Percentiles rank a stretch among this genome's conserved stretches.
Evolutionary conservation across 129 eudicot species (phyloP).

Genomic region (Rutidosis leptorrhynchoides): DNA sequence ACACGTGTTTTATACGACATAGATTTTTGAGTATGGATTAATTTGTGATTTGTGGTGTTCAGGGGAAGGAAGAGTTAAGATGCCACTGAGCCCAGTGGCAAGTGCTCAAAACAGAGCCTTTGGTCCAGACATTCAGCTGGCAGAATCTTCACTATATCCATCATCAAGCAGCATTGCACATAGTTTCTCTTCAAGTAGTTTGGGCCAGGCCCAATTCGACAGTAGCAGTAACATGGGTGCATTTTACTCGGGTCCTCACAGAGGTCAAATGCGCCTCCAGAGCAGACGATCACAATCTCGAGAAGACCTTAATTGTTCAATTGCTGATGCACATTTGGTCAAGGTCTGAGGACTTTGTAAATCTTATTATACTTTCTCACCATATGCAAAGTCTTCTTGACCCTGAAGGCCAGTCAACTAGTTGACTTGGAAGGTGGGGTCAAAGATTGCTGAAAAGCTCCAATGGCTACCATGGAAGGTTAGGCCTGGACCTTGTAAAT

Average conservation of each 20-base stretch:
- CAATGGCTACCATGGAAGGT: conserved; percentile 11
- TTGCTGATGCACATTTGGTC: conserved; percentile 69
- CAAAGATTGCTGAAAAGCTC: conserved; percentile 15
- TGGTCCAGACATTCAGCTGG: conserved; percentile 62
- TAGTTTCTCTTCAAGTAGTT: conserved; percentile 82
- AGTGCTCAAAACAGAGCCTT: conserved; percentile 57
- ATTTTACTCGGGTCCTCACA: conserved; percentile 58
- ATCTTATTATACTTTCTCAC: neutral
- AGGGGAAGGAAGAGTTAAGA: conserved; percentile 91
- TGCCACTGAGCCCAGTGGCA: conserved; percentile 86
- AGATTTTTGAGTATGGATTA: neutral
- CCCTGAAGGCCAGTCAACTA: conserved; percentile 16
- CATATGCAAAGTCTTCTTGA: conserved; percentile 14
- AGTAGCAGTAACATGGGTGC: conserved; percentile 52
- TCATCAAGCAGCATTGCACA: conserved; percentile 67
- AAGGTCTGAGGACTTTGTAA: conserved; percentile 44
- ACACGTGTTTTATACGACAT: neutral
- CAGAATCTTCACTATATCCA: conserved; percentile 56
- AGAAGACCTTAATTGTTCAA: conserved; percentile 77
- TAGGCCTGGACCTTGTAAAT: conserved; percentile 25
- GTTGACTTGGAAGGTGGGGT: conserved; percentile 2
- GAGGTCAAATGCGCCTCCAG: conserved; percentile 86
- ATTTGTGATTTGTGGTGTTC: conserved; percentile 25
- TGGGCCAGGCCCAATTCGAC: conserved; percentile 84
- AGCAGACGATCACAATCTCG: conserved; percentile 96